Conservation (phyloP, 768 basidiomycete genomes). For the Rubroboletus pulcherrimus region DNA sequence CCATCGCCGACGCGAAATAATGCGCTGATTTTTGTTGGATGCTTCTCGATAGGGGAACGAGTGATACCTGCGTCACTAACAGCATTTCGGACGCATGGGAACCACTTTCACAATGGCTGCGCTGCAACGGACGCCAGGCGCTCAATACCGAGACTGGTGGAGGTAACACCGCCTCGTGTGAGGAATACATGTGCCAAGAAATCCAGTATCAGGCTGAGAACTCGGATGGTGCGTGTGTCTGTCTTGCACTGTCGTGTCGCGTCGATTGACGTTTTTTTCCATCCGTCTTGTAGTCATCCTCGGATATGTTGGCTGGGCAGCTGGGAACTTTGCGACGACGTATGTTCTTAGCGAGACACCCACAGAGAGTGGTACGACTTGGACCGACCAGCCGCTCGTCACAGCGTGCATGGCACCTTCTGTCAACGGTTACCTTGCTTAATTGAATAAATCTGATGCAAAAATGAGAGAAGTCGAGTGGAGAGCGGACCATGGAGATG, state of each 20-base stretch:
- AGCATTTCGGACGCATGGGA: slow-evolving; percentile 32
- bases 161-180: slow-evolving; percentile 46
- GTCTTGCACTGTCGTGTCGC: background rate
- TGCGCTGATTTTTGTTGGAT: background rate
- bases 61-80: slow-evolving; percentile 2
- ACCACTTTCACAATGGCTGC: slow-evolving; percentile 26
- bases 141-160: slow-evolving; percentile 59
- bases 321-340: slow-evolving; percentile 5
- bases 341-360: slow-evolving; percentile 13
- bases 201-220: slow-evolving; percentile 9
- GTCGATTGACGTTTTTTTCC: background rate
- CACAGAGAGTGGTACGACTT: background rate
- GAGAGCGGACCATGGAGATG: background rate
- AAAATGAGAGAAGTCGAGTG: background rate
- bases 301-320: slow-evolving; percentile 11
- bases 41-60: background rate
- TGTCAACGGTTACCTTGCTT: slow-evolving; percentile 1
- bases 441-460: background rate
- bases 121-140: slow-evolving; percentile 38
- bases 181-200: slow-evolving; percentile 25
- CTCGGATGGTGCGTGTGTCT: slow-evolving; percentile 8
- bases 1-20: background rate
- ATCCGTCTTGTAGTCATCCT: slow-evolving; percentile 3
- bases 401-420: slow-evolving; percentile 8
- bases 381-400: slow-evolving; percentile 8